A percentile compares a stretch with the other conserved stretches of the same genome.
These are phyloP conservation scores for Pestalotiopsis sp. DNA, from an alignment of 2,329 filamentous ascomycete species.

Conservation along the genomic window DNA sequence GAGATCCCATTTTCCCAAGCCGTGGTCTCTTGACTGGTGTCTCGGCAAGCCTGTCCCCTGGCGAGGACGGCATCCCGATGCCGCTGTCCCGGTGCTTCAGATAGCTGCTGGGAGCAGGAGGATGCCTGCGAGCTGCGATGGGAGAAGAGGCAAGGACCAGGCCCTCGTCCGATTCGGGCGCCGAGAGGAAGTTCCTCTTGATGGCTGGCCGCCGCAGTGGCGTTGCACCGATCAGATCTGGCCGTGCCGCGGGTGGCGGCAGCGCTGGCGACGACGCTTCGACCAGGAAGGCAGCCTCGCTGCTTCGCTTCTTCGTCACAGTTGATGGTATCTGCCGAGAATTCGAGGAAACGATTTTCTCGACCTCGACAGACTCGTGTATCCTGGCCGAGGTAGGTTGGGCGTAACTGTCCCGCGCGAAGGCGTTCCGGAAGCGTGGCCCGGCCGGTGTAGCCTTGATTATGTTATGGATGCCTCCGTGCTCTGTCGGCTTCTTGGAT, in stretches of 20 bases:
- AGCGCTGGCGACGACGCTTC: conserved; percentile 30
- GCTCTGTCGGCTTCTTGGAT: conserved; percentile 52
- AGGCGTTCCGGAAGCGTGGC: conserved; percentile 55
- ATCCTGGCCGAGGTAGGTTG: conserved; percentile 28
- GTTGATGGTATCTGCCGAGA: conserved; percentile 44
- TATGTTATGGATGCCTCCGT: conserved; percentile 39
- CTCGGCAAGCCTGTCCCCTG: conserved; percentile 24
- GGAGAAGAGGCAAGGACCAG: conserved; percentile 33
- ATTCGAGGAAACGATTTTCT: conserved; percentile 38
- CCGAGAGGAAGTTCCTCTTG: conserved; percentile 22
- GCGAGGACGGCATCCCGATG: conserved; percentile 33
- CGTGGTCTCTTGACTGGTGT: conserved; percentile 39
- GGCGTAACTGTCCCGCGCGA: conserved; percentile 29
- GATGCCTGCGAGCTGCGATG: conserved; percentile 27
- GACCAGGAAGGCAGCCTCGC: conserved; percentile 32
- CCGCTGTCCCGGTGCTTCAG: conserved; percentile 29
- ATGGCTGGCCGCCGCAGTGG: conserved; percentile 21
- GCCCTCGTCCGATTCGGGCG: conserved; percentile 26
- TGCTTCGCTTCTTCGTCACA: conserved; percentile 34
- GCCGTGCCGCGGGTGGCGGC: conserved; percentile 25
- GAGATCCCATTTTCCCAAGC: conserved; percentile 19
- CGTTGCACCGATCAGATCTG: conserved; percentile 25
- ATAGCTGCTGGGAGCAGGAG: conserved; percentile 15
- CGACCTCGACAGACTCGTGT: conserved; percentile 18
- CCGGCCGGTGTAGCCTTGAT: conserved; percentile 62